Evolutionary conservation across 345 rosid species (phyloP).

Genomic region (Eutrema yunnanense): DNA sequence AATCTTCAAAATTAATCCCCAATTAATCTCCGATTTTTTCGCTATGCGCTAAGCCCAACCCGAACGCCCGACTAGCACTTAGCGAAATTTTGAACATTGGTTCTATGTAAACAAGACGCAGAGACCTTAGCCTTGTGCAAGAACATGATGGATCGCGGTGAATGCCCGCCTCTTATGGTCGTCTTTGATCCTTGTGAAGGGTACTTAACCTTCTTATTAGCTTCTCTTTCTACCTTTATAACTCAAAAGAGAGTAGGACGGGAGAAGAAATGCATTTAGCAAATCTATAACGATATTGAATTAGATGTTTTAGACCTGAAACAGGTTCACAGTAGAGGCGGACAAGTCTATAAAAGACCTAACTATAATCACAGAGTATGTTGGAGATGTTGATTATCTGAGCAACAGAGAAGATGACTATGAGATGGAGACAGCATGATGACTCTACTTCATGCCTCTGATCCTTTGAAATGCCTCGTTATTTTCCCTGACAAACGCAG

Average conservation of each 20-base stretch:
- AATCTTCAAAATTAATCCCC: too few species aligned
- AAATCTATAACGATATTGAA: background rate
- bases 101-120: constrained; percentile 64
- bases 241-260: too few species aligned
- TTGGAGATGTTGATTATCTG: constrained; percentile 88
- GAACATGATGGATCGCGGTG: constrained; percentile 71
- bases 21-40: too few species aligned
- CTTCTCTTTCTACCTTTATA: background rate
- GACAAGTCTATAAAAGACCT: constrained; percentile 72
- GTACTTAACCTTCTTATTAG: constrained; percentile 30
- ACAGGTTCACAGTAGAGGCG: constrained; percentile 91
- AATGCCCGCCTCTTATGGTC: constrained; percentile 85
- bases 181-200: constrained; percentile 82
- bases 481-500: constrained; percentile 81
- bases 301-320: background rate
- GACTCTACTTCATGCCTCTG: constrained; percentile 71
- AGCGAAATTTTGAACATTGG: too few species aligned
- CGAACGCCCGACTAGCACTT: too few species aligned
- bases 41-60: too few species aligned
- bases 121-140: constrained; percentile 73
- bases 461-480: constrained; percentile 65
- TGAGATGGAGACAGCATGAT: constrained; percentile 97
- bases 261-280: background rate
- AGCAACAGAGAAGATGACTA: constrained; percentile 62
- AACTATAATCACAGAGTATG: constrained; percentile 80